Evolutionary conservation across 768 basidiomycete genomes (phyloP), one percentile per base, ranked within the genome.

Genomic region (Serendipita indica): DNA sequence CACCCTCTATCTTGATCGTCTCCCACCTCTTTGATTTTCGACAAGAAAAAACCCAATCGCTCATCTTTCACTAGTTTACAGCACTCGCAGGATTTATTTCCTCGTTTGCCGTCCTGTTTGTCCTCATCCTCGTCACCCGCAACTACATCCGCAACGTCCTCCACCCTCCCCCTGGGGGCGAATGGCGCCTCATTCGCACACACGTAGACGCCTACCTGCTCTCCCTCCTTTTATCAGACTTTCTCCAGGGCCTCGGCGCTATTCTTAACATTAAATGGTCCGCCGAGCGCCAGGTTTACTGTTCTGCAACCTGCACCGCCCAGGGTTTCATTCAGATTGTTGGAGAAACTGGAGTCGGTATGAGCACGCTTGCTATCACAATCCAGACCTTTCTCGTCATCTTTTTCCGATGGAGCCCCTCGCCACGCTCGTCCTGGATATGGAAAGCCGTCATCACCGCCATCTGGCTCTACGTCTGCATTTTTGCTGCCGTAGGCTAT

Each of bases 161-260:
- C 22, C 3, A 28, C 5, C 61, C 62, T 33, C 57, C 65, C 20
- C 58, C 58, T 25, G 60, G 28, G 16, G 57, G 63, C 3, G 49
- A 54, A 49, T 63, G 64, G 61, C 65, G 58, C 18, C 62, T 73
- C 5, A 64, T 75, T 20, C 67, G 65, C 57, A 64, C 67, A 35
- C 73, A 74, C 3, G 67, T 72, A 57, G 74, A 77, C 60, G 63
- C 73, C 6, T 70, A 75, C 49, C 72, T 76, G 69, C 74, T 68
- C 7, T 60, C 66, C 12, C 58, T 68, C 12, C 67, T 69, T 13
- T 4, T 25, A 1, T 68, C 71, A 4, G 74, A 75, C 37, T 57
- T 73, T 4, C 27, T 74, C 7, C 73, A 75, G 61, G 72, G 70
- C 0, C 30, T 71, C 10, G 75, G 75, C 0, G 69, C 70, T 12